These are phyloP conservation scores for Solanum chilense DNA, from an alignment of 257 asterid genomes.

Conservation along the genomic window DNA sequence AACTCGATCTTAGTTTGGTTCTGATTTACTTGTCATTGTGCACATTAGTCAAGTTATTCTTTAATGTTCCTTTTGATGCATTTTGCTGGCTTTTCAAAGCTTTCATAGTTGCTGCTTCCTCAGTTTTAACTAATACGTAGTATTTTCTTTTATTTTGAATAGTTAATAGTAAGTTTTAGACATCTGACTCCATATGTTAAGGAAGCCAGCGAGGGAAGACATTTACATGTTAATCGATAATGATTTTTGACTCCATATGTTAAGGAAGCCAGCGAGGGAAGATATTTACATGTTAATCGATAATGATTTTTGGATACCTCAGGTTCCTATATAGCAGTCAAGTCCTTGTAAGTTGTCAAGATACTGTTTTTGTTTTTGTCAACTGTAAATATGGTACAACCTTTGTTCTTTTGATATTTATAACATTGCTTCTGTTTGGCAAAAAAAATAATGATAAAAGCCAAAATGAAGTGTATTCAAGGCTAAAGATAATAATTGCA, in stretches of 20 bases:
- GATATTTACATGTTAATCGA: background rate
- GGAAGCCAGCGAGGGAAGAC: background rate
- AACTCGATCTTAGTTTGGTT: background rate
- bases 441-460: background rate
- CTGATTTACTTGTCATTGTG: background rate
- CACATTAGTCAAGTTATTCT: background rate
- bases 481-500: background rate
- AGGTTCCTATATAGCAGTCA: background rate
- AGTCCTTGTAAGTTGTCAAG: background rate
- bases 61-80: background rate
- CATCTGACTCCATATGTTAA: background rate
- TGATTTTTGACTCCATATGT: background rate
- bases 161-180: background rate
- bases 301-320: background rate
- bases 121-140: background rate
- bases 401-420: background rate
- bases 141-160: background rate
- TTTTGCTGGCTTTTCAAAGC: background rate
- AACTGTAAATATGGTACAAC: background rate
- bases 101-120: background rate
- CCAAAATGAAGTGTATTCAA: background rate
- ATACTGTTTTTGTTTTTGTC: background rate
- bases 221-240: background rate
- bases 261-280: background rate
- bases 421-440: background rate